These are phyloP conservation scores for Hanseniaspora guilliermondii DNA, from an alignment of 805 yeast species.

Conservation along the genomic window DNA sequence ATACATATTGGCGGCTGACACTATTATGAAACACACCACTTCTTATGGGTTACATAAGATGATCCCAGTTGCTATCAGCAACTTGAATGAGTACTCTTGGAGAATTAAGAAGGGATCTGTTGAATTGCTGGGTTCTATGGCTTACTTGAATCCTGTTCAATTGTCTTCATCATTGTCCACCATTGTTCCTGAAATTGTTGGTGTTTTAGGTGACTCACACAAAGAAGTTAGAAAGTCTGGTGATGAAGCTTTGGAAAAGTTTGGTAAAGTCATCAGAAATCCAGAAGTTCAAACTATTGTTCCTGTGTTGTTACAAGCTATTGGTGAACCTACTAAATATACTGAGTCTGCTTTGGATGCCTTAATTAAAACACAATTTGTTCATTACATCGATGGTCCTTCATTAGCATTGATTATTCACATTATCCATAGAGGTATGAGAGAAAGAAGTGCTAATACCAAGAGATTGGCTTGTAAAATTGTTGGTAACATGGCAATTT, in stretches of 20 bases:
- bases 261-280: conserved; percentile 93
- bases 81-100: conserved; percentile 85
- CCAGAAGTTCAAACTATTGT: conserved; percentile 93
- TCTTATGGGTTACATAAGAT: conserved; percentile 82
- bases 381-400: conserved; percentile 96
- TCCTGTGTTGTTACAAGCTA: conserved; percentile 76
- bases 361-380: conserved; percentile 80
- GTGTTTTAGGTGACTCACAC: conserved; percentile 86
- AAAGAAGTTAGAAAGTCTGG: conserved; percentile 96
- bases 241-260: conserved; percentile 70
- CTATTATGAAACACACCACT: conserved; percentile 82
- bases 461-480: conserved; percentile 93
- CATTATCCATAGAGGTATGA: conserved; percentile 90
- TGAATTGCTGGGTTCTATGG: conserved; percentile 93
- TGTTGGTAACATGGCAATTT: conserved; percentile 95
- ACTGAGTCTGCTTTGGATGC: conserved; percentile 82
- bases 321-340: conserved; percentile 86
- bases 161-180: conserved; percentile 76
- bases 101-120: conserved; percentile 94
- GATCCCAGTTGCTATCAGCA: conserved; percentile 80
- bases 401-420: conserved; percentile 89
- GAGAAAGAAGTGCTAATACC: conserved; percentile 82
- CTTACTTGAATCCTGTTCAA: conserved; percentile 89
- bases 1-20: conserved; percentile 73
- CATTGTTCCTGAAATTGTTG: conserved; percentile 92